Conservation (phyloP, 2,329 filamentous ascomycete genomes). For the Penicillium hordei region DNA sequence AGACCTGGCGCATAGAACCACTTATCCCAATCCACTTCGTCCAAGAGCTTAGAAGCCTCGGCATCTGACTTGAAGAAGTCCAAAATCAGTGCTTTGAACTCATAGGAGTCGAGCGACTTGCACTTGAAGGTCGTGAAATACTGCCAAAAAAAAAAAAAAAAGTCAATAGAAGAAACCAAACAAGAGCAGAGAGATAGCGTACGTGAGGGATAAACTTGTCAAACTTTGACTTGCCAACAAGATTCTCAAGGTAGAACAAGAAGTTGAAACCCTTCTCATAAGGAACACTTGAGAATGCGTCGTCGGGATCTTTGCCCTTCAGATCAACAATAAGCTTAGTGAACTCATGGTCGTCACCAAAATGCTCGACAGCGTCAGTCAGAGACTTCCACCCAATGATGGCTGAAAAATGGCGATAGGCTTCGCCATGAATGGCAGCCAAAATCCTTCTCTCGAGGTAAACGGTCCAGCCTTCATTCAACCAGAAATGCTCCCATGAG, state of each 20-base stretch:
- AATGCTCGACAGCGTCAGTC: conserved; percentile 74
- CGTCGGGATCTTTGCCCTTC: conserved; percentile 88
- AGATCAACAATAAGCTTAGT: conserved; percentile 88
- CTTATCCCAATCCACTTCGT: conserved; percentile 80
- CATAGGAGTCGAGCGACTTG: conserved; percentile 87
- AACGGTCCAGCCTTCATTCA: conserved; percentile 84
- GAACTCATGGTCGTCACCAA: conserved; percentile 83
- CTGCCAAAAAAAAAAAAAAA: conserved; percentile 24
- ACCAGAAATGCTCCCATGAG: conserved; percentile 56
- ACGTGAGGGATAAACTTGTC: conserved; percentile 89
- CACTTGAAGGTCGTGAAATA: conserved; percentile 85
- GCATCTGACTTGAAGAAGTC: conserved; percentile 76
- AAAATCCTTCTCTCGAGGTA: conserved; percentile 81
- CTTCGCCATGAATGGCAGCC: conserved; percentile 65
- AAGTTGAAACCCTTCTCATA: conserved; percentile 98
- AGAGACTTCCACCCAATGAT: conserved; percentile 95
- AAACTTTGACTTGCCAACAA: conserved; percentile 82
- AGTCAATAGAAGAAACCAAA: conserved; percentile 5
- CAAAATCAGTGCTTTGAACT: conserved; percentile 86
- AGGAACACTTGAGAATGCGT: conserved; percentile 87
- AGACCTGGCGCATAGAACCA: conserved; percentile 87
- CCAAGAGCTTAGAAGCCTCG: conserved; percentile 60
- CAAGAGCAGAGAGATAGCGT: conserved; percentile 13
- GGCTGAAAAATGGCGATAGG: conserved; percentile 87
- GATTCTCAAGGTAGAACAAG: conserved; percentile 82